Percentiles rank a stretch among this genome's conserved stretches.
Conservation (phyloP, 495 filamentous ascomycete genomes). For the Daldinia caldariorum region DNA sequence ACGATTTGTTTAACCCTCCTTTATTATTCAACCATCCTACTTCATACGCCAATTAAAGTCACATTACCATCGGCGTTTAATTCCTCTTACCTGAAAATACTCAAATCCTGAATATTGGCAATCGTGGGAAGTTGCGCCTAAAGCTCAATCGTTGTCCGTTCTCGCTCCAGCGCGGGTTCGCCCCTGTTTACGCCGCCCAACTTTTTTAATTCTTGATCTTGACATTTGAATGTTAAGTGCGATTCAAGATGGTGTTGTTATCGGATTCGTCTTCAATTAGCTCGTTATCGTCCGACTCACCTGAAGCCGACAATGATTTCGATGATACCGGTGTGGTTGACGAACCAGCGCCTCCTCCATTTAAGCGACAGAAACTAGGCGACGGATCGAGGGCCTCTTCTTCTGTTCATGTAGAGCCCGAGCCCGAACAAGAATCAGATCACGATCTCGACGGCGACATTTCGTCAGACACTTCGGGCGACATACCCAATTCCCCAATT, state of each 20-base stretch:
- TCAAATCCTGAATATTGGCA: background rate
- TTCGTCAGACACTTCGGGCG: constrained; percentile 87
- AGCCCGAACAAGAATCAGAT: constrained; percentile 52
- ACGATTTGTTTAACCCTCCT: background rate
- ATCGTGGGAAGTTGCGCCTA: constrained; percentile 12
- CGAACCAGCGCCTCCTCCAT: constrained; percentile 52
- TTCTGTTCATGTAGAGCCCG: constrained; percentile 55
- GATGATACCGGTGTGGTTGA: constrained; percentile 54
- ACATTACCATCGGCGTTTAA: background rate
- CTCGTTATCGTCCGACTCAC: constrained; percentile 55
- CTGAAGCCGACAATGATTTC: constrained; percentile 60
- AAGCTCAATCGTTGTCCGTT: background rate
- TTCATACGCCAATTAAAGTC: constrained; percentile 2
- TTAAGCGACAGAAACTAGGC: constrained; percentile 61
- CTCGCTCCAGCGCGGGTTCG: background rate
- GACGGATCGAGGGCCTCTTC: constrained; percentile 58
- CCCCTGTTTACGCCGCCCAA: background rate
- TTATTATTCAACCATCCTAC: background rate
- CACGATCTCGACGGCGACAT: constrained; percentile 65
- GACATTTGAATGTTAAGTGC: background rate
- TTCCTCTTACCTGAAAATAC: background rate
- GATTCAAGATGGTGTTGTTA: constrained; percentile 41
- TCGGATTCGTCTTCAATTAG: constrained; percentile 49
- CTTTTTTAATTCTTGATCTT: too few relatives aligned
- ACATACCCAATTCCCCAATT: constrained; percentile 75